Base-by-base conservation (phyloP, 768 basidiomycete genomes). In the Mycena rosella region DNA sequence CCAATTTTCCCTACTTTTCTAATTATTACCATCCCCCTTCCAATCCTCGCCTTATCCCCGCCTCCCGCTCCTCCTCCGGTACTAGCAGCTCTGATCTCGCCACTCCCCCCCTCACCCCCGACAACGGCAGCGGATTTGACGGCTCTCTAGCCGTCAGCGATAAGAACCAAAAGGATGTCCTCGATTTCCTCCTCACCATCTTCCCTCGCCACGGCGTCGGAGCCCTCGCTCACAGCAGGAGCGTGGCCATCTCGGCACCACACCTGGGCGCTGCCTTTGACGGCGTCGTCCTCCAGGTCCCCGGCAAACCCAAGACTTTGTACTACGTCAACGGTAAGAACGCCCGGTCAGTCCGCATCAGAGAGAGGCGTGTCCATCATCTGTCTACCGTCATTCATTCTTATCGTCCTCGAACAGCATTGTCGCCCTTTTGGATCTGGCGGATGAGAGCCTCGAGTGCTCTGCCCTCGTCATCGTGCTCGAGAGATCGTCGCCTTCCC, bases 271-370 rank as follows among this genome's bases (percentile, higher is more conserved):
- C 85, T 20, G 84, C 86, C 51, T 95, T 95, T 75, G 89, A 94
- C 36, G 94, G 92, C 22, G 86, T 94, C 34, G 90, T 95, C 36
- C 86, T 96, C 64, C 88, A 91, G 58, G 78, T 94, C 22, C 93
- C 92, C 27, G 88, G 86, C 55, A 83, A 86, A 68, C 80, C 88
- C 47, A 93, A 88, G 82, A 94, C 92, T 14, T 83, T 96, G 24
- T 96, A n/a, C n/a, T n/a, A 94, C 74, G 91, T 96, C 48, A 90
- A 94, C 75, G 92, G 92, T 69, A 93, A 95, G 83, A 91, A 88
- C 71, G 92, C 93, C 34, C 88, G 91, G 63, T 85, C 88, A 29
- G 90, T 95, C 74, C 91, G 88, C 76, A 82, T 96, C 48, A 86
- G 94, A 70, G 94, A 96, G 84, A 94, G 94, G 93, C 94, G 72